Percentiles rank a stretch among this genome's conserved stretches.
phyloP scores from a whole-genome alignment of 306 rosid species.

The Rubus parviflorus region DNA sequence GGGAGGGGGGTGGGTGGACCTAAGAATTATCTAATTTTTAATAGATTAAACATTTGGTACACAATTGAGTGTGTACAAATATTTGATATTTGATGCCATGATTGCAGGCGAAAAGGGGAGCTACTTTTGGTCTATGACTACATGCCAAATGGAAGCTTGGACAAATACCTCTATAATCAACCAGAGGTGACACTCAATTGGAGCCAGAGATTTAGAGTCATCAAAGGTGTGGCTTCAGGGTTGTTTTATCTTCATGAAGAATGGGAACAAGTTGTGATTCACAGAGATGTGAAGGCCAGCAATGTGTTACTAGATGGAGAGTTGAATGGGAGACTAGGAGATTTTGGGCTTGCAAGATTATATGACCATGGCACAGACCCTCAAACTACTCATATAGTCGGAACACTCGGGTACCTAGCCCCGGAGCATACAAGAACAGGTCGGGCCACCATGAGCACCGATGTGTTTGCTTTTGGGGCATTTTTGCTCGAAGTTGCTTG shows the following conservation, averaged over 20 bases:
- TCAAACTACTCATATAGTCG: conserved; percentile 30
- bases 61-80: too few species aligned
- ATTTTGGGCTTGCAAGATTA: conserved; percentile 37
- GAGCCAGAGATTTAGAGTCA: conserved; percentile 29
- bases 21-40: too few species aligned
- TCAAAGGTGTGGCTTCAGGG: conserved; percentile 37
- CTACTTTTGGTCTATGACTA: conserved; percentile 38
- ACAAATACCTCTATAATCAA: conserved; percentile 31
- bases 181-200: conserved; percentile 23
- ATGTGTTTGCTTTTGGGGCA: conserved; percentile 34
- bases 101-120: conserved; percentile 36
- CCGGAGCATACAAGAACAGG: conserved; percentile 41
- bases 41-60: too few species aligned
- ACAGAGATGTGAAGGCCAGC: conserved; percentile 43
- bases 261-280: conserved; percentile 37
- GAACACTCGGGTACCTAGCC: conserved; percentile 41
- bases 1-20: too few species aligned
- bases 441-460: conserved; percentile 34
- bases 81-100: too few species aligned
- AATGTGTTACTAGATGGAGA: conserved; percentile 37
- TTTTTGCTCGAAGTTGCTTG: conserved; percentile 35
- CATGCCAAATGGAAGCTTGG: conserved; percentile 40
- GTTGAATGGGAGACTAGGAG: conserved; percentile 34
- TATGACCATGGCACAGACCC: conserved; percentile 35
- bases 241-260: conserved; percentile 43